Conservation (phyloP, 352 stramenopile species). For the Pythium sp. region DNA sequence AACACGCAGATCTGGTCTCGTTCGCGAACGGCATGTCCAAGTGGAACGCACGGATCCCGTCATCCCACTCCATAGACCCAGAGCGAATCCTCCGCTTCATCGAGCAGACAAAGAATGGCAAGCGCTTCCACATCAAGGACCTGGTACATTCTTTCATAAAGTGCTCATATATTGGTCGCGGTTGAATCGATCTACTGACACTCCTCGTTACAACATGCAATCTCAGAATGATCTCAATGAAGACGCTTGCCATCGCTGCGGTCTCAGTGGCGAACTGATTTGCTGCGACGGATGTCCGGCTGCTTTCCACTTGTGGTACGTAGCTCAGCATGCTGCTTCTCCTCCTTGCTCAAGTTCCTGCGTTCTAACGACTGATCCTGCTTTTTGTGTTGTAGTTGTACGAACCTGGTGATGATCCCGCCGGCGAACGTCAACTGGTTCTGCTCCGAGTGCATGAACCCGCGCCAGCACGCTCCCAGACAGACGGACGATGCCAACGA, state of each 20-base stretch:
- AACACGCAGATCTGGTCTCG: constrained; percentile 36
- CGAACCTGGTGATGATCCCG: constrained; percentile 61
- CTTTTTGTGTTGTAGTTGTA: constrained; percentile 32
- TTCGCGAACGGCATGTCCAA: constrained; percentile 66
- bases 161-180: too few relatives aligned
- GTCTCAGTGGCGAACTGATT: constrained; percentile 66
- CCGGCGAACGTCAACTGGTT: constrained; percentile 61
- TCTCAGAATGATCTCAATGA: constrained; percentile 76
- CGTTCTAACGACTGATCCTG: neutral
- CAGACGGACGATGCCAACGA: constrained; percentile 19
- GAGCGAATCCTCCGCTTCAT: constrained; percentile 71
- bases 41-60: constrained; percentile 63
- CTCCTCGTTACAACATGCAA: neutral
- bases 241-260: constrained; percentile 75
- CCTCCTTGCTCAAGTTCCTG: constrained; percentile 3
- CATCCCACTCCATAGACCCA: constrained; percentile 42
- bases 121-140: constrained; percentile 59
- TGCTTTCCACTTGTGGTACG: constrained; percentile 69
- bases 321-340: constrained; percentile 3
- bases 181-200: neutral
- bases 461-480: constrained; percentile 8
- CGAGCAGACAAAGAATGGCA: constrained; percentile 56
- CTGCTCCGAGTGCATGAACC: constrained; percentile 64
- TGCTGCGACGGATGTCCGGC: constrained; percentile 80
- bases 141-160: too few relatives aligned